phyloP scores from a whole-genome alignment of 2,329 filamentous ascomycete species.

The Hypoxylon sp. region DNA sequence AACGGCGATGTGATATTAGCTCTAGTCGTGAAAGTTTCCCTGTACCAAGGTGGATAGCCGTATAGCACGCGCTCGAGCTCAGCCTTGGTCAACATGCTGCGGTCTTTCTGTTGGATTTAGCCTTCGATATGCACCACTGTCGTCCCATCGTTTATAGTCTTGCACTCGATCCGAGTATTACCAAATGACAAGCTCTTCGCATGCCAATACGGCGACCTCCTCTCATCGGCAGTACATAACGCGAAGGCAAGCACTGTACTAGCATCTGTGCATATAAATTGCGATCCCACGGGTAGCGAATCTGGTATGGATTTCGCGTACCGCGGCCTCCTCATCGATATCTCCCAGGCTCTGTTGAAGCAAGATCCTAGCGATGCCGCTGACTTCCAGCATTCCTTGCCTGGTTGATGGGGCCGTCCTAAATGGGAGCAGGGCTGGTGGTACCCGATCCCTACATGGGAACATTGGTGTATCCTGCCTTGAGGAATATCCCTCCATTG shows the following conservation, averaged over 20 bases:
- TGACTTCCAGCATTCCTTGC: constrained; percentile 11
- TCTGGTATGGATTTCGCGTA: constrained; percentile 2
- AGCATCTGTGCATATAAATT: constrained; percentile 3
- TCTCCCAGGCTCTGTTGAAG: constrained; percentile 16
- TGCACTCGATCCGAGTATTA: constrained; percentile 2
- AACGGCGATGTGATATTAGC: constrained; percentile 5
- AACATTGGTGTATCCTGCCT: constrained; percentile 8
- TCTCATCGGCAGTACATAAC: constrained; percentile 1
- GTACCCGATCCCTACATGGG: background rate
- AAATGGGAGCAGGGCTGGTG: background rate
- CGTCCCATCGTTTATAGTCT: constrained; percentile 2
- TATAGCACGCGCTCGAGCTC: constrained; percentile 10
- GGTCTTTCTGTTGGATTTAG: background rate
- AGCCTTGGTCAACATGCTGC: constrained; percentile 5
- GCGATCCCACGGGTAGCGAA: background rate
- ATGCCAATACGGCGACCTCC: background rate
- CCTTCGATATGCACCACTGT: constrained; percentile 11
- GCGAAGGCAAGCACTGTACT: constrained; percentile 2
- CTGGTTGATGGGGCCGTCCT: background rate
- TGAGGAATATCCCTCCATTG: constrained; percentile 13
- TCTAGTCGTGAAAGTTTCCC: constrained; percentile 1
- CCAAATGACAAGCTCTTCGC: constrained; percentile 7
- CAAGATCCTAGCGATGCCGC: constrained; percentile 8
- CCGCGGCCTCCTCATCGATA: constrained; percentile 7
- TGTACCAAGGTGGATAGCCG: constrained; percentile 16